phyloP scores from a whole-genome alignment of 805 yeast genomes.

The Metschnikowia reukaufii region DNA sequence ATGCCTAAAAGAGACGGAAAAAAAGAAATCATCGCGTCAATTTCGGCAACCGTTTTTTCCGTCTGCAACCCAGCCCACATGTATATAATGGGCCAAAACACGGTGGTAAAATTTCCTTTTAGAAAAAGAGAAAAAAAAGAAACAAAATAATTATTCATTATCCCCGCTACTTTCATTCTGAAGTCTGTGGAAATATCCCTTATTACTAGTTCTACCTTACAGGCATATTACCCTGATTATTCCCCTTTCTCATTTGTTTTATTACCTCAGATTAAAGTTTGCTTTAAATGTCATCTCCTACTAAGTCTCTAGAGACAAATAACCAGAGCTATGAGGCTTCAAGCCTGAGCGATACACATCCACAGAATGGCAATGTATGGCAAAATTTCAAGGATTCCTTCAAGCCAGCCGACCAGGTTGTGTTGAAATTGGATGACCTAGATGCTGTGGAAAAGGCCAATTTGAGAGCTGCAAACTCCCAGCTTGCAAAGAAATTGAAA shows the following conservation, averaged over 20 bases:
- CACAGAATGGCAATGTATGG: constrained; percentile 14
- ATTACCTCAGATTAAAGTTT: neutral
- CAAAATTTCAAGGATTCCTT: constrained; percentile 32
- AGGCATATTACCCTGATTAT: neutral
- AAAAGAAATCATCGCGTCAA: constrained; percentile 5
- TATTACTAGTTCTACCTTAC: neutral
- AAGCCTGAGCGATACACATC: constrained; percentile 3
- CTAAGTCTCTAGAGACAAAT: constrained; percentile 9
- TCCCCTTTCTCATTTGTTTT: neutral
- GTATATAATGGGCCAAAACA: neutral
- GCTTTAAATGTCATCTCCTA: constrained; percentile 1
- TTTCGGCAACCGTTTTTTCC: constrained; percentile 3
- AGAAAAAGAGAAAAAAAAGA: neutral
- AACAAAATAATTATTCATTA: too few species aligned
- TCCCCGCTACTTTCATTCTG: too few species aligned
- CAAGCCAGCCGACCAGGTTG: constrained; percentile 31
- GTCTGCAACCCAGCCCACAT: constrained; percentile 5
- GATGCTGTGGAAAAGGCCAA: constrained; percentile 33
- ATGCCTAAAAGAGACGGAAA: neutral
- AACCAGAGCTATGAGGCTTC: constrained; percentile 7
- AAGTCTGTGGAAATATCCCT: neutral
- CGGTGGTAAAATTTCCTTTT: neutral
- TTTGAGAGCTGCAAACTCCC: constrained; percentile 24
- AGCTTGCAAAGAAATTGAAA: constrained; percentile 29
- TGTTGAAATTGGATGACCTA: constrained; percentile 21